These are phyloP conservation scores for Tremella fuciformis DNA, from an alignment of 768 basidiomycete species.

Conservation along the genomic window DNA sequence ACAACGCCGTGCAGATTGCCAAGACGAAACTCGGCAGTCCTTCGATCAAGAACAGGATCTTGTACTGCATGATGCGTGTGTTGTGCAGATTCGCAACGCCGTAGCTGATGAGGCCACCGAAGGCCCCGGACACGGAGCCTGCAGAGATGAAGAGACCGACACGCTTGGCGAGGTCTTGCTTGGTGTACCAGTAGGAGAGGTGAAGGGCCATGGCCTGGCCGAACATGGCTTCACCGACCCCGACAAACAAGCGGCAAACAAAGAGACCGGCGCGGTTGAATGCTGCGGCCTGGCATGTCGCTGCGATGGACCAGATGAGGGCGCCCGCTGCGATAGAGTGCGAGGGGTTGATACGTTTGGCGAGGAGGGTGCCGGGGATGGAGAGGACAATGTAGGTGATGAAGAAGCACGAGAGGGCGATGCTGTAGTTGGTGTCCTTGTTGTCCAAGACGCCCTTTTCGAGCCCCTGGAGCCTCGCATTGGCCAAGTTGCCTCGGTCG, in stretches of 20 bases:
- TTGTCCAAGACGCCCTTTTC: conserved; percentile 44
- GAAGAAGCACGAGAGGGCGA: conserved; percentile 51
- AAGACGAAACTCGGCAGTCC: conserved; percentile 52
- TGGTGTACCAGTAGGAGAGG: conserved; percentile 50
- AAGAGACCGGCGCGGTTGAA: conserved; percentile 49
- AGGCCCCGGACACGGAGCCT: conserved; percentile 49
- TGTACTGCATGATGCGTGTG: conserved; percentile 37
- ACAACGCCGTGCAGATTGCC: conserved; percentile 52
- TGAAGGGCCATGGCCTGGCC: conserved; percentile 50
- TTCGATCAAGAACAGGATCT: conserved; percentile 55
- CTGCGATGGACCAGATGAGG: conserved; percentile 53
- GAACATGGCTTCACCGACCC: conserved; percentile 49
- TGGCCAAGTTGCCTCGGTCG: conserved; percentile 53
- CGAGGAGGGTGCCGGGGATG: conserved; percentile 54
- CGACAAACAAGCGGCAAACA: conserved; percentile 52
- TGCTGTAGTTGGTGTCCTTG: conserved; percentile 48
- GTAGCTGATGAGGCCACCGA: conserved; percentile 48
- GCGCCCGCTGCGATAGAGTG: conserved; percentile 52
- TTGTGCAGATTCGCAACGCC: conserved; percentile 40
- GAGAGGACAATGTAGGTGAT: conserved; percentile 48
- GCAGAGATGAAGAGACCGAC: conserved; percentile 53
- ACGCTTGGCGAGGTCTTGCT: conserved; percentile 53
- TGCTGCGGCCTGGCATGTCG: conserved; percentile 50
- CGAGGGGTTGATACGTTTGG: conserved; percentile 49
- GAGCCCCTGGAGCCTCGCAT: conserved; percentile 51